These are phyloP conservation scores for Sanghuangporus weigelae DNA, from an alignment of 1,284 basidiomycete genomes.

Conservation along the genomic window DNA sequence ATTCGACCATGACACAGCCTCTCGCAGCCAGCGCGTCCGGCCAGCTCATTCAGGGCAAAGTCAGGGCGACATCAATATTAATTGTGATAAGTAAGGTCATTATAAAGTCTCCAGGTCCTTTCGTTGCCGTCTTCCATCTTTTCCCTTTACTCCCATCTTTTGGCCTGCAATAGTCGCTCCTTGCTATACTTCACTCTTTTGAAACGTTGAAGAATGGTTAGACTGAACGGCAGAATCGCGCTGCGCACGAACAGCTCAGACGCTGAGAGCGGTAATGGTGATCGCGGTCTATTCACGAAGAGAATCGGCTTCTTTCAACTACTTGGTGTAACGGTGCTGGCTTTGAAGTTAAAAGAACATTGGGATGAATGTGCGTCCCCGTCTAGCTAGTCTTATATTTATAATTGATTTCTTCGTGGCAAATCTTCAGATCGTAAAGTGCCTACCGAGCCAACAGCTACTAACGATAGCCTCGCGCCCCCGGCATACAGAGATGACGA, in stretches of 20 bases:
- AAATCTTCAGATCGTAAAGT: conserved; percentile 8
- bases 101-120: not conserved
- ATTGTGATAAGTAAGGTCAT: not conserved
- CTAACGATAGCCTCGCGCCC: conserved; percentile 10
- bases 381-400: not conserved
- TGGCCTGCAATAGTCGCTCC: not conserved
- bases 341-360: conserved; percentile 44
- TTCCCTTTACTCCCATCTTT: not conserved
- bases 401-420: not conserved
- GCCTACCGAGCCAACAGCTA: not conserved
- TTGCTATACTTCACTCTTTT: not conserved
- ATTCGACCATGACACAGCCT: not conserved
- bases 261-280: not conserved
- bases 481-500: conserved; percentile 17
- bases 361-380: conserved; percentile 41
- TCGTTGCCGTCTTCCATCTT: not conserved
- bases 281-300: not conserved
- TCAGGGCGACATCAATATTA: not conserved
- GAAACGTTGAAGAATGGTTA: not conserved
- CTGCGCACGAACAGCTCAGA: not conserved
- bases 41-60: not conserved
- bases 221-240: not conserved
- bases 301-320: conserved; percentile 13
- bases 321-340: conserved; percentile 40
- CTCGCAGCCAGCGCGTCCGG: not conserved